phyloP scores from a whole-genome alignment of 2,329 filamentous ascomycete genomes.

The Stagonosporopsis vannaccii region DNA sequence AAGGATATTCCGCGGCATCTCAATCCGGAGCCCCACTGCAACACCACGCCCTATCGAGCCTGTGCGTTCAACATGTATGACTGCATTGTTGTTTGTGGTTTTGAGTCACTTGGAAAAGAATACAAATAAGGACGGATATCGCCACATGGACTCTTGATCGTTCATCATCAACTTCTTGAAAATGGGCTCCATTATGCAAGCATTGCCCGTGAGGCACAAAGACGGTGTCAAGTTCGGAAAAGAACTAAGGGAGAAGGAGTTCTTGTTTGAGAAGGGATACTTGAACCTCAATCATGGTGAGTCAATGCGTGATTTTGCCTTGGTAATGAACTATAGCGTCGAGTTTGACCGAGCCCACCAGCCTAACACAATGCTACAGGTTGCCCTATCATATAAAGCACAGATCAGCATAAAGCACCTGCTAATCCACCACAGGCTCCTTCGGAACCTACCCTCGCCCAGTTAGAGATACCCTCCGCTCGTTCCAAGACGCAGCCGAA shows the following conservation, averaged over 20 bases:
- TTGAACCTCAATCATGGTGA: slow-evolving; percentile 81
- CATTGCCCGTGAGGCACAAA: slow-evolving; percentile 26
- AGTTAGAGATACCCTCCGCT: slow-evolving; percentile 66
- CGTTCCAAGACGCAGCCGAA: slow-evolving; percentile 74
- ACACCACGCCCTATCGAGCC: slow-evolving; percentile 12
- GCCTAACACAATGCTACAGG: not conserved
- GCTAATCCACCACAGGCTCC: slow-evolving; percentile 61
- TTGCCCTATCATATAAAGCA: not conserved
- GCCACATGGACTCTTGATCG: not conserved
- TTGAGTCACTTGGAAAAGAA: not conserved
- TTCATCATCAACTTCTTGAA: not conserved
- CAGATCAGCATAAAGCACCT: not conserved
- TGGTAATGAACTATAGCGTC: too few species aligned
- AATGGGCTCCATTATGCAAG: slow-evolving; percentile 3
- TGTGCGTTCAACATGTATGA: slow-evolving; percentile 14
- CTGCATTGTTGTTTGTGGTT: not conserved
- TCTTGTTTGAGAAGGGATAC: slow-evolving; percentile 72
- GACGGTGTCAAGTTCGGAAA: slow-evolving; percentile 56
- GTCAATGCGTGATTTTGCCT: slow-evolving; percentile 5
- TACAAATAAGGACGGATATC: slow-evolving; percentile 1
- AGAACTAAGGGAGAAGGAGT: slow-evolving; percentile 65
- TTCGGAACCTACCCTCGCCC: slow-evolving; percentile 76
- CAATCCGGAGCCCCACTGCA: not conserved
- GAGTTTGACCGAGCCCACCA: too few species aligned
- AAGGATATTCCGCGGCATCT: not conserved